These are phyloP conservation scores for Rhizopogon hawkerae DNA, from an alignment of 1,284 basidiomycete genomes.

Conservation along the genomic window DNA sequence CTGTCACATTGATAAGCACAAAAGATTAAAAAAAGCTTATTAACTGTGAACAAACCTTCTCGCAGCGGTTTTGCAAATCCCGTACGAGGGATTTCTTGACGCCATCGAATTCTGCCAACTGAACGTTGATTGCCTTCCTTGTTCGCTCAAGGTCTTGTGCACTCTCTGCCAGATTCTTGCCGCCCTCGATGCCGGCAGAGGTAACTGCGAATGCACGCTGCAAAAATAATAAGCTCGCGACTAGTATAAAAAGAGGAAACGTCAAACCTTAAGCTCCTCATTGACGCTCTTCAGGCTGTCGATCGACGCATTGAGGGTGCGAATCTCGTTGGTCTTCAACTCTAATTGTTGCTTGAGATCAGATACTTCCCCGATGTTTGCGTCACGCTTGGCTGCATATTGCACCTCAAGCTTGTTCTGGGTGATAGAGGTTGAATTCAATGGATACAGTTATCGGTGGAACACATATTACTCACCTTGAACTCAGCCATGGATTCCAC, in stretches of 20 bases:
- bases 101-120: constrained; percentile 96
- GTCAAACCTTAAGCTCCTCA: constrained; percentile 88
- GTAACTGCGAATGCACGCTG: constrained; percentile 95
- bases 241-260: constrained; percentile 2
- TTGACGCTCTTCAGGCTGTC: constrained; percentile 95
- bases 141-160: constrained; percentile 96
- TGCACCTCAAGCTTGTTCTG: constrained; percentile 92
- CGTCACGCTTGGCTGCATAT: constrained; percentile 87
- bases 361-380: constrained; percentile 78
- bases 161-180: constrained; percentile 92
- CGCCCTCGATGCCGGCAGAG: constrained; percentile 92
- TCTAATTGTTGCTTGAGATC: constrained; percentile 92
- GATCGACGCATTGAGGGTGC: constrained; percentile 76
- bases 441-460: constrained; percentile 6
- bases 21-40: neutral
- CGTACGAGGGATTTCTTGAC: constrained; percentile 99
- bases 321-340: constrained; percentile 77
- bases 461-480: constrained; percentile 51
- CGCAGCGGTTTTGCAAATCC: constrained; percentile 98
- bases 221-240: constrained; percentile 10
- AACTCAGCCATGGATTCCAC: constrained; percentile 82
- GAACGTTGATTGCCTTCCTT: constrained; percentile 93
- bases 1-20: constrained; percentile 34
- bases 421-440: constrained; percentile 11
- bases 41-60: constrained; percentile 68